Evolutionary conservation across 2,329 filamentous ascomycete species (phyloP), one percentile per base, ranked within the genome.

Genomic region (Plectosphaerella cucumerina): DNA sequence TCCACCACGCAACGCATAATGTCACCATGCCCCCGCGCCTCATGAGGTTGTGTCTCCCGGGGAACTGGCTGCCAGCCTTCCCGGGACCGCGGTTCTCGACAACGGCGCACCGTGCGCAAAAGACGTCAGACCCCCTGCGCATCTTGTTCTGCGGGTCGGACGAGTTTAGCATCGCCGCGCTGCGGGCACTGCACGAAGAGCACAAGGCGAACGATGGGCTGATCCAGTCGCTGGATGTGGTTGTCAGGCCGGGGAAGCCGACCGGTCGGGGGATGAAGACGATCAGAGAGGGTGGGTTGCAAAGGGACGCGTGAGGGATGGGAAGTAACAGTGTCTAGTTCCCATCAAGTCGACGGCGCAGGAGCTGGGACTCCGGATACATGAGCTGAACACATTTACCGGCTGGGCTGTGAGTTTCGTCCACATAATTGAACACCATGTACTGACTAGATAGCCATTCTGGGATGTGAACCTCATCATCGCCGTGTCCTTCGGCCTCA

Each of bases 131-230:
- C 5, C 88, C 90, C 3, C 75, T 99, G 31, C 80, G 85, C 33
- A 90, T 99, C 49, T 79, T 99, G 4, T 99, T 97, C 70, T 97
- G 92, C 70, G 94, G 94, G 56, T 94, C 93, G 3, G 94, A 99
- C 67, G 78, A 85, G 3, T 96, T 97, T 69, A 97, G 93, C 72
- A 87, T 87, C 61, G 80, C 80, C 48, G 90, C 90, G 2, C 74
- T 99, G 47, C 72, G 73, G 52, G 87, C 88, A 6, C 72, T 99
- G 33, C 68, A 86, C 59, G 62, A 71, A 5, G 86, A 90, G 62
- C 77, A 84, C 48, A 54, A 66, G 22, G 62, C 61, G 49, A 76
- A 77, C 50, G 76, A 71, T 6, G 69, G 70, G 17, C 71, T 83
- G 11, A 84, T 96, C 50, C 75, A 78, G 51, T 90, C 88, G 5